Conservation (phyloP, 805 yeast genomes). For the Cyberlindnera meyerae region DNA sequence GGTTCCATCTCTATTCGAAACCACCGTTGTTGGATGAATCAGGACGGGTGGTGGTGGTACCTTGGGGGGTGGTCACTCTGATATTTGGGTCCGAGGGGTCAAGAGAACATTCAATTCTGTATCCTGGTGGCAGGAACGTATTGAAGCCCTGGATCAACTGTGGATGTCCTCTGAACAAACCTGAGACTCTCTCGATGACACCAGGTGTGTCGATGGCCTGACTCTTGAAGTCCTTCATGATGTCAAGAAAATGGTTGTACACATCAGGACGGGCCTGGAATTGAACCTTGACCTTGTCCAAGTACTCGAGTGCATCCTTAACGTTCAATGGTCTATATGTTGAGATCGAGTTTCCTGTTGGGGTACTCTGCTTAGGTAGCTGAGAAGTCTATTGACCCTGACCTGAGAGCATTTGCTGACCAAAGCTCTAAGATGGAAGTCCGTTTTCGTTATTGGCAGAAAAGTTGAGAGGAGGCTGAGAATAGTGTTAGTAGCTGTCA, state of each 20-base stretch:
- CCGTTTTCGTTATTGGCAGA: conserved; percentile 8
- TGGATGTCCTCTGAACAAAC: conserved; percentile 89
- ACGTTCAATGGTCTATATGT: conserved; percentile 82
- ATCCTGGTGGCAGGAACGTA: conserved; percentile 96
- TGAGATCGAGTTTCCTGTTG: conserved; percentile 4
- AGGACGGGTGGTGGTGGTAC: conserved; percentile 58
- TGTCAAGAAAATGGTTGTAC: conserved; percentile 91
- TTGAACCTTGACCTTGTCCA: conserved; percentile 93
- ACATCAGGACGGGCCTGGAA: conserved; percentile 92
- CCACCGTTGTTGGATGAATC: conserved; percentile 21
- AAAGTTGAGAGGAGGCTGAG: conserved; percentile 6
- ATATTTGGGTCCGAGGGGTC: conserved; percentile 89
- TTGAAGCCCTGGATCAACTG: conserved; percentile 94
- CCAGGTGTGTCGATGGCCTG: conserved; percentile 98
- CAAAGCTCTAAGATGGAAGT: conserved; percentile 3
- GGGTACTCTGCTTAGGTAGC: conserved; percentile 12
- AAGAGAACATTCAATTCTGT: conserved; percentile 82
- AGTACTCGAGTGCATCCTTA: conserved; percentile 89
- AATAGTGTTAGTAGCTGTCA: conserved; percentile 13
- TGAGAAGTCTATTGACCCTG: conserved; percentile 17
- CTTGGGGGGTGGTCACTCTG: conserved; percentile 92
- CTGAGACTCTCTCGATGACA: conserved; percentile 91
- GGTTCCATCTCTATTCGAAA: conserved; percentile 3
- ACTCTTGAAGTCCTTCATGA: conserved; percentile 97
- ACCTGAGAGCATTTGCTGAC: conserved; percentile 12